Evolutionary conservation across 208 protist species (phyloP), one percentile per base, ranked within the genome.

Genomic region (Leishmania turanica): DNA sequence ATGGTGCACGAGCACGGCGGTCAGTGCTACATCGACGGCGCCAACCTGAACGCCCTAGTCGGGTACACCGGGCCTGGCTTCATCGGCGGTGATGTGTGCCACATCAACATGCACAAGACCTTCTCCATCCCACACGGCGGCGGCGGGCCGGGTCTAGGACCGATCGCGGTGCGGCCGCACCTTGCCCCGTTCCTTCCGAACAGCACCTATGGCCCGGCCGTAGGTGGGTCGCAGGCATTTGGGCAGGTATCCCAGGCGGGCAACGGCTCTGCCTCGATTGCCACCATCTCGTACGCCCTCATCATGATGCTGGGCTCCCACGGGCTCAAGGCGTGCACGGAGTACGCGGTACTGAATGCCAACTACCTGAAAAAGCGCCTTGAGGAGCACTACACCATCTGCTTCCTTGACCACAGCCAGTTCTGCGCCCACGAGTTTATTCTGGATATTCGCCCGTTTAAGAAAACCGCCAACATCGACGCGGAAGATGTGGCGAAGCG

Each of bases 61-160:
- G 98, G 97, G 58, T 95, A 99, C 70, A 98, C 91, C 47, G 89
- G 92, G 31, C 99, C 99, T n/a, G 99, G 97, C 78, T 95, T 98
- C 82, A 95, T 99, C 79, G 98, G 98, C 64, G 99, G 98, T 0
- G 99, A 99, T 86, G 99, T 99, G 31, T 99, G 98, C 88, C 99
- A 99, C 83, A 90, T 99, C 54, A 99, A 99, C 91, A 90, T 99
- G 51, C 99, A 99, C 96, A 99, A 99, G 92, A 99, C 99, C n/a
- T 99, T 99, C 91, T 93, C 91, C 77, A 99, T 99, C 82, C 98
- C 98, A 24, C 98, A 99, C 88, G 94, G 92, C 85, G 99, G 99
- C 83, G 99, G 99, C 76, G 99, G 99, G 53, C 99, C 99, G 7
- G 99, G 99, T 64, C 95, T 99, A 84, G 99, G 99, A 31, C 98